Conservation (phyloP, 1,284 basidiomycete genomes). For the Papiliotrema nemorosa region DNA sequence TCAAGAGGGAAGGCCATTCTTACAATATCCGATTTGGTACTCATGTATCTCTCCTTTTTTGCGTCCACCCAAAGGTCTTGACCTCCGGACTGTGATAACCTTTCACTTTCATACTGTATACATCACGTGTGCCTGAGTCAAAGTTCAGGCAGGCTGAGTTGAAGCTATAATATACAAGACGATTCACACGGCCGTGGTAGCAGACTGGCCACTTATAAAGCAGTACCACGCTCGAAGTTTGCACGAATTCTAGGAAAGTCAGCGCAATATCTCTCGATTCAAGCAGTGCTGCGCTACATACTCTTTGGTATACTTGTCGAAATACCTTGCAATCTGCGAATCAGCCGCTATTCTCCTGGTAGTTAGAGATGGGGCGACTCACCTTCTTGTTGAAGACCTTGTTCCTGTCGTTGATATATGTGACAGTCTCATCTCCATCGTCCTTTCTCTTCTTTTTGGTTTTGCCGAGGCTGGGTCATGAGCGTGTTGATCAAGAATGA, state of each 20-base stretch:
- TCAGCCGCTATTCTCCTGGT: not conserved
- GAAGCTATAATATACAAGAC: not conserved
- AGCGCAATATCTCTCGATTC: too few relatives aligned
- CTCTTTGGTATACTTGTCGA: constrained; percentile 95
- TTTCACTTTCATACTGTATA: not conserved
- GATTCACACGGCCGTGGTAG: not conserved
- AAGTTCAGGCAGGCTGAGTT: too few relatives aligned
- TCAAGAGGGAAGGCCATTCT: too few relatives aligned
- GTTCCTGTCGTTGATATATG: constrained; percentile 99
- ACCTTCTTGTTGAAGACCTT: constrained; percentile 99
- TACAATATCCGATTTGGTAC: too few relatives aligned
- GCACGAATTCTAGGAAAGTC: constrained; percentile 62
- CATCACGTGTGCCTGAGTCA: too few relatives aligned
- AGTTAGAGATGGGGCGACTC: constrained; percentile 10
- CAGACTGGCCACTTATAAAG: too few relatives aligned
- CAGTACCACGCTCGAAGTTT: constrained; percentile 92
- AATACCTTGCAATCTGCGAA: constrained; percentile 83
- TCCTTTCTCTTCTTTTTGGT: constrained; percentile 72
- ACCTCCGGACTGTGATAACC: not conserved
- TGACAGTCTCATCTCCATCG: constrained; percentile 91
- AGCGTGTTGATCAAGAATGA: not conserved
- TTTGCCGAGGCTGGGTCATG: constrained; percentile 65
- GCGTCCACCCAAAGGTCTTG: not conserved
- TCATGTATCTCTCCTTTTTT: too few relatives aligned
- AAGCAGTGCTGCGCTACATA: constrained; percentile 14